Conservation (phyloP, 1,284 basidiomycete species). For the Albatrellus sp. region DNA sequence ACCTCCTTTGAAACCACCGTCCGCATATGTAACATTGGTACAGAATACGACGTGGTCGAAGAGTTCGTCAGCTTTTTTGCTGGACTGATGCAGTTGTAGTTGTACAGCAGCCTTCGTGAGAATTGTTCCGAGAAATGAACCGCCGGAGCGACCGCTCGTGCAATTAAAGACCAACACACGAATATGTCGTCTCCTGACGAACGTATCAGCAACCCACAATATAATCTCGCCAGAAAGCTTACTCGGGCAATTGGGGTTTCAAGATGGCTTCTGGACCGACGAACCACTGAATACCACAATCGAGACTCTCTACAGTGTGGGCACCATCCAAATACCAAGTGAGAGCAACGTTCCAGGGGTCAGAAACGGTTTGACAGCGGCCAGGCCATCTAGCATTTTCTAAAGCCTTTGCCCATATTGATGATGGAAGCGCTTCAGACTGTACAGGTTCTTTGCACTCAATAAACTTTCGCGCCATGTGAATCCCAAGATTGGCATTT, state of each 20-base stretch:
- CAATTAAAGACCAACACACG: slow-evolving; percentile 92
- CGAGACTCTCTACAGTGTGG: slow-evolving; percentile 87
- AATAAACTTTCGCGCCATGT: slow-evolving; percentile 65
- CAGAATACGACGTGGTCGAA: slow-evolving; percentile 91
- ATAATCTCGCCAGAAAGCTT: not conserved
- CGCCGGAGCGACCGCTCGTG: slow-evolving; percentile 80
- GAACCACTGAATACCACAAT: slow-evolving; percentile 85
- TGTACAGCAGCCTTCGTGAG: slow-evolving; percentile 33
- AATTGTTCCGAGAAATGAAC: slow-evolving; percentile 58
- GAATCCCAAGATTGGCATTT: slow-evolving; percentile 84
- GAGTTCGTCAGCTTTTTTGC: slow-evolving; percentile 30
- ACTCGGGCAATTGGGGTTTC: slow-evolving; percentile 12
- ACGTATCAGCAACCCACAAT: not conserved
- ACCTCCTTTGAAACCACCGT: slow-evolving; percentile 88
- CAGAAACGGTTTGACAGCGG: slow-evolving; percentile 79
- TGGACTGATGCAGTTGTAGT: slow-evolving; percentile 26
- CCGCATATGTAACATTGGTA: slow-evolving; percentile 88
- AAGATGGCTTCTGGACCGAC: slow-evolving; percentile 40
- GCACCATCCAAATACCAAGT: slow-evolving; percentile 95
- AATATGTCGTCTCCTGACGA: slow-evolving; percentile 13
- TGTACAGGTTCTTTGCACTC: slow-evolving; percentile 18
- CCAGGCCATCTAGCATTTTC: slow-evolving; percentile 83
- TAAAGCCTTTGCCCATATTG: slow-evolving; percentile 38
- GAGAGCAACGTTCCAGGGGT: slow-evolving; percentile 34
- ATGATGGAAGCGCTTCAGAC: not conserved